A percentile compares a stretch with the other conserved stretches of the same genome.
Conservation (phyloP, 2,329 filamentous ascomycete genomes). For the Cordyceps pruinosa region DNA sequence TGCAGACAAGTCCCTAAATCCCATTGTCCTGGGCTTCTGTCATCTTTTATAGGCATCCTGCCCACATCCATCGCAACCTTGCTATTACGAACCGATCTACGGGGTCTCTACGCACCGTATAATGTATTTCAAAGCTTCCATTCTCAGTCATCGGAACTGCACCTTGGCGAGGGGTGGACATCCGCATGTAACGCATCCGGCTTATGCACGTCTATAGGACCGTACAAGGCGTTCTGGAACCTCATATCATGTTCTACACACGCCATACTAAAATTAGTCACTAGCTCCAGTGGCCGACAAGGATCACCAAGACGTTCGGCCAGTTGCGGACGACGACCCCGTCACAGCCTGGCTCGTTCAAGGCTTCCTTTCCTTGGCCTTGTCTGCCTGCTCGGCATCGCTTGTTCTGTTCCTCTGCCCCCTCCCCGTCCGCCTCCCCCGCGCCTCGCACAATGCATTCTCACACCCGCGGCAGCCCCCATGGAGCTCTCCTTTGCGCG, state of each 20-base stretch:
- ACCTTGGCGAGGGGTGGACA: background rate
- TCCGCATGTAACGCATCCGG: background rate
- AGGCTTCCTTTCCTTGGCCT: background rate
- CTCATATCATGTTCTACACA: background rate
- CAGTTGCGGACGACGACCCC: background rate
- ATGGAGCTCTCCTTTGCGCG: background rate
- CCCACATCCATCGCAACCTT: no score
- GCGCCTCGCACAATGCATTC: slow-evolving; percentile 1
- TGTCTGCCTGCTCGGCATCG: background rate
- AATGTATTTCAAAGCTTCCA: background rate
- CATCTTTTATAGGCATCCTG: background rate
- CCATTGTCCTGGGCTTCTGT: background rate
- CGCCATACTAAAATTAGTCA: background rate
- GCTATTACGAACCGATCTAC: background rate
- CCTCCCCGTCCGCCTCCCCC: background rate
- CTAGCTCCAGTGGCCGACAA: background rate
- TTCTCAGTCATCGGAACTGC: background rate
- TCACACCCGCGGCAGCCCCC: background rate
- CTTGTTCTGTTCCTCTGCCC: background rate
- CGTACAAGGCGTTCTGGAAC: background rate
- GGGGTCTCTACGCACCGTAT: background rate
- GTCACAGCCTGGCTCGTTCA: background rate
- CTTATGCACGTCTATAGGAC: background rate
- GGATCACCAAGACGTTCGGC: background rate
- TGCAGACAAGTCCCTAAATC: background rate